phyloP scores from a whole-genome alignment of 208 protist species.

The Angomonas desouzai region DNA sequence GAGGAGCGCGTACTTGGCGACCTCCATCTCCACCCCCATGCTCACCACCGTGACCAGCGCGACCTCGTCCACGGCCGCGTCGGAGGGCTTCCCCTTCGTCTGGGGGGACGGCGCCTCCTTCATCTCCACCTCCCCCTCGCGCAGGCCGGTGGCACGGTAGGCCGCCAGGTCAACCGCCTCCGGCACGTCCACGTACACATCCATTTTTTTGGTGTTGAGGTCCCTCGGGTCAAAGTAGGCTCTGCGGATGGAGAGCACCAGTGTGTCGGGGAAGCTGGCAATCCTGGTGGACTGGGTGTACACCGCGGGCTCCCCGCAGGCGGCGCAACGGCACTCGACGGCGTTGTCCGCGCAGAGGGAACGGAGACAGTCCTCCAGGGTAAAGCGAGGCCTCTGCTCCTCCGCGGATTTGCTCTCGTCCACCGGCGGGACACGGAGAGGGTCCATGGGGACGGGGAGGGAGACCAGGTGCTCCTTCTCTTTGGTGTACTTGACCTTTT shows the following conservation, averaged over 20 bases:
- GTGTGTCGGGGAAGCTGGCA: conserved; percentile 82
- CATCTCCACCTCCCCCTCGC: conserved; percentile 63
- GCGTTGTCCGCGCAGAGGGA: conserved; percentile 22
- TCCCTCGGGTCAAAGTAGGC: conserved; percentile 77
- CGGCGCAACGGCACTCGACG: conserved; percentile 72
- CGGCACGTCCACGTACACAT: conserved; percentile 86
- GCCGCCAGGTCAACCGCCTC: conserved; percentile 51
- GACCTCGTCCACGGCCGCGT: conserved; percentile 51
- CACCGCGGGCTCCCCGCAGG: conserved; percentile 35
- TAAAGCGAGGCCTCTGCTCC: conserved; percentile 39
- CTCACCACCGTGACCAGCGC: conserved; percentile 72
- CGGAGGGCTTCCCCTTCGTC: conserved; percentile 6
- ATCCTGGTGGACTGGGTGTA: conserved; percentile 60
- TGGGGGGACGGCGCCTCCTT: background rate
- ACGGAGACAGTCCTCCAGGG: conserved; percentile 64
- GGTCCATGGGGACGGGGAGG: conserved; percentile 82
- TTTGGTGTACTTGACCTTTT: conserved; percentile 86
- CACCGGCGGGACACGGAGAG: conserved; percentile 28
- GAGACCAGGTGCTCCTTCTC: conserved; percentile 85
- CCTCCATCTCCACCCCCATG: conserved; percentile 83
- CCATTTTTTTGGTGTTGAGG: conserved; percentile 77
- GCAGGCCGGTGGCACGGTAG: conserved; percentile 53
- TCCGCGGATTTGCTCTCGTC: conserved; percentile 38
- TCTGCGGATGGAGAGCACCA: conserved; percentile 72
- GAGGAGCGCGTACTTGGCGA: conserved; percentile 74